A percentile compares a stretch with the other conserved stretches of the same genome.
These are phyloP conservation scores for Rhododendron griersonianum DNA, from an alignment of 148 eudicot genomes.

Conservation along the genomic window DNA sequence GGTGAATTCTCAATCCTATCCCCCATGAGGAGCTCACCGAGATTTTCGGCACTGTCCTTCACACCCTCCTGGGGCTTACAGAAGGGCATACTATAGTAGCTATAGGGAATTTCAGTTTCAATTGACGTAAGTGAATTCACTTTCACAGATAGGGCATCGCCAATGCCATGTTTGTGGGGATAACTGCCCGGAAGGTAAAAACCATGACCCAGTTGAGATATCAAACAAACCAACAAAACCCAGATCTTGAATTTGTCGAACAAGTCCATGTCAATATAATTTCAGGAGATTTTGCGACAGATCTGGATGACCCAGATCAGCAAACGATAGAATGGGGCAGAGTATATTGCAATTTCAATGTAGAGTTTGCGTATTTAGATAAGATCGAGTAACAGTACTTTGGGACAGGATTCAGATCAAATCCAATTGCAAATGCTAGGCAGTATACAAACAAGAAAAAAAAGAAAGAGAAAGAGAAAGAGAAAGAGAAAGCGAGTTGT, in stretches of 20 bases:
- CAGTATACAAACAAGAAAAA: not conserved
- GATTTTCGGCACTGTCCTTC: slow-evolving; percentile 80
- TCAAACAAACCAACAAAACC: slow-evolving; percentile 40
- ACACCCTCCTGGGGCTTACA: slow-evolving; percentile 75
- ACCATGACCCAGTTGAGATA: slow-evolving; percentile 42
- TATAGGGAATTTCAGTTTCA: slow-evolving; percentile 76
- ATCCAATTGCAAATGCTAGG: not conserved
- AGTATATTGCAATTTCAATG: slow-evolving; percentile 7
- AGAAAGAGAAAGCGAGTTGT: not conserved
- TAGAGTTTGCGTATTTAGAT: not conserved
- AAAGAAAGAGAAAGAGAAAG: not conserved
- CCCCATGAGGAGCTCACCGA: slow-evolving; percentile 84
- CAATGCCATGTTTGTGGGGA: slow-evolving; percentile 65
- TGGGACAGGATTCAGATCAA: not conserved
- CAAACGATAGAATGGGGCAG: slow-evolving; percentile 3
- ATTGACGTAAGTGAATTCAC: slow-evolving; percentile 82
- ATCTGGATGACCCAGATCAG: slow-evolving; percentile 48
- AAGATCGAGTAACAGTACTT: not conserved
- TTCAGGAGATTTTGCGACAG: slow-evolving; percentile 14
- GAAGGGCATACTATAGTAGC: slow-evolving; percentile 74
- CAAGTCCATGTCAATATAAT: slow-evolving; percentile 35
- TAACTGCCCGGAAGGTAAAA: slow-evolving; percentile 86
- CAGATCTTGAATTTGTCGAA: slow-evolving; percentile 47
- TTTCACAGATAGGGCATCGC: slow-evolving; percentile 58
- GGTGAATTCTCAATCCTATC: slow-evolving; percentile 89